Base-by-base conservation (phyloP, 1,139 yeast genomes). In the Lodderomyces elongisporus region DNA sequence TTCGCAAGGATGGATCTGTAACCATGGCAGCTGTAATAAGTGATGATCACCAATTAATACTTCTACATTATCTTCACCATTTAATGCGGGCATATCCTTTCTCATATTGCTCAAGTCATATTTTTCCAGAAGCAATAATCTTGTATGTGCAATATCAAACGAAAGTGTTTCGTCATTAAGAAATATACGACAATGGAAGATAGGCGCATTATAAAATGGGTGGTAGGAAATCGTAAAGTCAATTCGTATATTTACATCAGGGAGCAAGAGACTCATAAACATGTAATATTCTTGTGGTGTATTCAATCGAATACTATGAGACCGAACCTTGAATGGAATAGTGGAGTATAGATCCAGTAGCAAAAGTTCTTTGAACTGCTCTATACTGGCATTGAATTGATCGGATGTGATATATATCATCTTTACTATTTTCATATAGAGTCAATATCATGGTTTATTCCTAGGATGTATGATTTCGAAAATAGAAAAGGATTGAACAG, bases 1-100 rank as follows among this genome's bases (percentile, higher is more conserved):
- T 37, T 65, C 68, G 44, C 74, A 67, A 1, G 71, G 70, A 42
- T 67, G 74, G 2, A 62, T 42, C 26, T 45, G 47, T 31, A 52
- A 45, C 58, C 63, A 66, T 3, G 58, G 54, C 2, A 53, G 54
- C 3, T 50, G 49, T 13, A 60, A 41, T 3, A 56, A 31, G 23
- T 52, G 63, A 33, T 64, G 70, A 4, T 49, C 34, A 3, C 46
- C 23, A 31, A 41, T 26, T 13, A 36, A 31, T 4, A 34, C 13
- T 2, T 28, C 32, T 5, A 24, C 32, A 20, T 5, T 12, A 17
- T n/a, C 8, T 29, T 49, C 34, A 3, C 46, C 23, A 31, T 40
- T 26, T 13, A 36, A 31, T 4, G 32, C 13, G 2, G 27, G 30
- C 5, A 24, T 30, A 20, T 5, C 9, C 14, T 20, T 20, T 7